These are phyloP conservation scores for Pseudogymnoascus pannorum DNA, from an alignment of 2,329 filamentous ascomycete genomes.

Conservation along the genomic window DNA sequence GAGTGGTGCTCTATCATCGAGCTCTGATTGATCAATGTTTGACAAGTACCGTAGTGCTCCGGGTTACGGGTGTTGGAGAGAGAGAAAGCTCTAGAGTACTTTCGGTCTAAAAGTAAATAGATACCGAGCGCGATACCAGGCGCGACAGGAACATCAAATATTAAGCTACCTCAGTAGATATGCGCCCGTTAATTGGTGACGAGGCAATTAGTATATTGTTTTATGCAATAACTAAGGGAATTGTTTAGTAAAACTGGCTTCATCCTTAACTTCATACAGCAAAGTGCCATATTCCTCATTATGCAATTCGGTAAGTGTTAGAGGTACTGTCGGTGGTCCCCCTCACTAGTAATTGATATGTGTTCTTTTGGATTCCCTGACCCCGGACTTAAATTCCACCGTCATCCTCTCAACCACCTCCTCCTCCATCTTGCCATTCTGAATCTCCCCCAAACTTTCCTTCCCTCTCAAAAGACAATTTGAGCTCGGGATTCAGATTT, in stretches of 20 bases:
- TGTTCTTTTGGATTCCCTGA: slow-evolving; percentile 5
- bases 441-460: slow-evolving; percentile 16
- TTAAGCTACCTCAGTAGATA: neutral
- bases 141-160: neutral
- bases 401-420: slow-evolving; percentile 1
- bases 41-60: neutral
- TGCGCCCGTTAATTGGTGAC: neutral
- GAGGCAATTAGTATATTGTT: neutral
- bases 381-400: slow-evolving; percentile 6
- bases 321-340: neutral
- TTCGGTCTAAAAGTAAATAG: neutral
- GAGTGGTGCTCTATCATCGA: neutral
- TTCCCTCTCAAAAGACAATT: slow-evolving; percentile 1
- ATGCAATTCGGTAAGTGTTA: neutral
- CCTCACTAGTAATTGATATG: slow-evolving; percentile 7
- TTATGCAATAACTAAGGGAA: neutral
- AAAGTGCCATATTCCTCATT: neutral
- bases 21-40: slow-evolving; percentile 4
- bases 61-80: neutral
- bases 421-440: slow-evolving; percentile 19
- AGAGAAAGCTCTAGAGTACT: neutral
- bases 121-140: neutral
- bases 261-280: slow-evolving; percentile 1
- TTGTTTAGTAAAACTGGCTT: neutral
- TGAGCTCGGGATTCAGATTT: slow-evolving; percentile 7